phyloP scores from a whole-genome alignment of 352 stramenopile species.

The Pythium aphanidermatum region DNA sequence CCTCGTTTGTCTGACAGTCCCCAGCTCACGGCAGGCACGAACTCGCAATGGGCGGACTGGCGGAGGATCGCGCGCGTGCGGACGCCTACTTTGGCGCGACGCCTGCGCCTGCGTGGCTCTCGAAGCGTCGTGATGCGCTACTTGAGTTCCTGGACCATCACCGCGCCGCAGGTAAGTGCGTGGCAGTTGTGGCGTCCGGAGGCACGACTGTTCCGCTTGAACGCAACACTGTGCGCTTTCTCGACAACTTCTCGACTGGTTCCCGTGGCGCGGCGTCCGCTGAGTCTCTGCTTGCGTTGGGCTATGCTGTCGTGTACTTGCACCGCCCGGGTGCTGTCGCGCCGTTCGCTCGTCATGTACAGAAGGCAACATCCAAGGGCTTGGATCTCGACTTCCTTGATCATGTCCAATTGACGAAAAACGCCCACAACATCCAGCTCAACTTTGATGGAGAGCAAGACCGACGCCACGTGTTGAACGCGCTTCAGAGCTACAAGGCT shows the following conservation, averaged over 20 bases:
- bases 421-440: constrained; percentile 8
- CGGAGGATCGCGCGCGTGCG: constrained; percentile 18
- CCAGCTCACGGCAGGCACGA: no score
- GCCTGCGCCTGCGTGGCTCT: constrained; percentile 27
- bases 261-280: constrained; percentile 76
- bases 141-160: constrained; percentile 61
- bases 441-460: constrained; percentile 22
- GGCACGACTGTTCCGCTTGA: constrained; percentile 95
- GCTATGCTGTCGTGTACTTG: constrained; percentile 97
- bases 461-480: constrained; percentile 30
- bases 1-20: no score
- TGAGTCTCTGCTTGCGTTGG: constrained; percentile 73
- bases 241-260: constrained; percentile 98
- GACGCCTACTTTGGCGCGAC: constrained; percentile 54
- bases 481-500: constrained; percentile 43
- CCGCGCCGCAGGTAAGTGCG: constrained; percentile 56
- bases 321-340: constrained; percentile 81
- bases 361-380: constrained; percentile 37
- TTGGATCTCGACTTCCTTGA: constrained; percentile 74
- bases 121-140: constrained; percentile 34
- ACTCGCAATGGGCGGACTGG: no score
- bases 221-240: constrained; percentile 92
- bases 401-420: constrained; percentile 28
- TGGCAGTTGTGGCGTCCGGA: constrained; percentile 93
- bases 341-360: constrained; percentile 80